A percentile compares a stretch with the other conserved stretches of the same genome.
Conservation (phyloP, 2,329 filamentous ascomycete species). For the Botrytis paeoniae region DNA sequence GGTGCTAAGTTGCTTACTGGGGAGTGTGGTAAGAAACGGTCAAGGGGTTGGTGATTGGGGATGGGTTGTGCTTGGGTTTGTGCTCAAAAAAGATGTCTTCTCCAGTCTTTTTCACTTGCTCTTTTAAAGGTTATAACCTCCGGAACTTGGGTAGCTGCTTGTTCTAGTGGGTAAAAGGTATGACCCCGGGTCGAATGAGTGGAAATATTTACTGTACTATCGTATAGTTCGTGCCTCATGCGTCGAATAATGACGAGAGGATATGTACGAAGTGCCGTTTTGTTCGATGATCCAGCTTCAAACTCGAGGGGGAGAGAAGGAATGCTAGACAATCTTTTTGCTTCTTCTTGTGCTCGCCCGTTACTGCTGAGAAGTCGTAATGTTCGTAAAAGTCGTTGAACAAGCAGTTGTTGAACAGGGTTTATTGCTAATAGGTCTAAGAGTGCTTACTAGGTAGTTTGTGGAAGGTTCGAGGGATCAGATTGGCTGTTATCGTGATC, state of each 20-base stretch:
- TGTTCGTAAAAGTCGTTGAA: slow-evolving; percentile 6
- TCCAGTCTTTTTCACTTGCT: slow-evolving; percentile 12
- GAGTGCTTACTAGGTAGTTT: background rate
- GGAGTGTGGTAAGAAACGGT: slow-evolving; percentile 14
- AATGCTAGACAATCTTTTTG: background rate
- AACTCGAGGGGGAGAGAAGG: background rate
- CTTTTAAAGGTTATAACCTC: background rate
- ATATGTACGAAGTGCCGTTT: background rate
- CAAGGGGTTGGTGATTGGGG: slow-evolving; percentile 1
- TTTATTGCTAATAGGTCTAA: background rate
- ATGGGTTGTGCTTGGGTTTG: slow-evolving; percentile 6
- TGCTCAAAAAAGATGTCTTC: slow-evolving; percentile 6
- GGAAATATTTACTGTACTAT: background rate
- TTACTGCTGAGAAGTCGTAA: background rate
- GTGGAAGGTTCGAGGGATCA: background rate
- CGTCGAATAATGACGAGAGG: background rate
- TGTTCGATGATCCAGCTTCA: background rate
- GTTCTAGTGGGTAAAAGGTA: background rate
- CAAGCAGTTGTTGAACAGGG: background rate
- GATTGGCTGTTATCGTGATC: slow-evolving; percentile 10
- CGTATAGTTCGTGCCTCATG: background rate
- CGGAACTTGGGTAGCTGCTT: background rate
- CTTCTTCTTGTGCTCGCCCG: slow-evolving; percentile 1
- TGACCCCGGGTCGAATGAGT: background rate
- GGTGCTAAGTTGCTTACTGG: background rate